Evolutionary conservation across 2,329 filamentous ascomycete species (phyloP), one percentile per base, ranked within the genome.

Genomic region (Monosporascus sp.): DNA sequence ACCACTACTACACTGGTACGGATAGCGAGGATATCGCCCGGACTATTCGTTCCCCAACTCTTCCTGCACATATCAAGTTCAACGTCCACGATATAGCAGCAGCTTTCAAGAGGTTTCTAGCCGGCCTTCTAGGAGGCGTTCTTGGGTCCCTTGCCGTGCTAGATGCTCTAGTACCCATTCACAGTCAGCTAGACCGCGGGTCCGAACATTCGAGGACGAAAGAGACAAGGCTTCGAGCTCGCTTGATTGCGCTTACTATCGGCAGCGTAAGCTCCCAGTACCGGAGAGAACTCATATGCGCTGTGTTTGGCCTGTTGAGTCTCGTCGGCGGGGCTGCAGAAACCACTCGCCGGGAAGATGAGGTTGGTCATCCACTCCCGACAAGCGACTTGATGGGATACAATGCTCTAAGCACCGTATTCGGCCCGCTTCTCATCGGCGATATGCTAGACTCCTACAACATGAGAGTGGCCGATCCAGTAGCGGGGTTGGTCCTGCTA

Each of bases 1-100:
- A 84, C 57, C 82, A 87, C 65, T 88, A 87, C 64, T 82, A 80
- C 54, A 69, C 73, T 27, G 75, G 78, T 19, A 71, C 75, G 48
- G 73, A 77, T 27, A 72, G 74, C 26, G 73, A 73, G 19, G 72
- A 76, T 27, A 75, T 87, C 47, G 70, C 81, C 2, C 74, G 74
- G 48, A 88, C 84, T 0, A 81, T 84, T 27, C 75, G 80, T 37
- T 80, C 76, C 49, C 78, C 82, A 6, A 82, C 76, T 41, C 70
- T 88, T 2, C 85, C 86, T 3, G 66, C 69, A 2, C 82, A 87
- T 60, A 82, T 88, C 55, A 75, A 76, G 38, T 79, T 74, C 47
- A 76, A 79, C 7, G 74, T 82, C 3, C 82, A 88, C 56, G 86
- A 88, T 67, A 79, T 88, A 31, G 85, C 85, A 2, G 85, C 83